Evolutionary conservation across 305 asterid species (phyloP), one percentile per base, ranked within the genome.

Genomic region (Coffea humblotiana): DNA sequence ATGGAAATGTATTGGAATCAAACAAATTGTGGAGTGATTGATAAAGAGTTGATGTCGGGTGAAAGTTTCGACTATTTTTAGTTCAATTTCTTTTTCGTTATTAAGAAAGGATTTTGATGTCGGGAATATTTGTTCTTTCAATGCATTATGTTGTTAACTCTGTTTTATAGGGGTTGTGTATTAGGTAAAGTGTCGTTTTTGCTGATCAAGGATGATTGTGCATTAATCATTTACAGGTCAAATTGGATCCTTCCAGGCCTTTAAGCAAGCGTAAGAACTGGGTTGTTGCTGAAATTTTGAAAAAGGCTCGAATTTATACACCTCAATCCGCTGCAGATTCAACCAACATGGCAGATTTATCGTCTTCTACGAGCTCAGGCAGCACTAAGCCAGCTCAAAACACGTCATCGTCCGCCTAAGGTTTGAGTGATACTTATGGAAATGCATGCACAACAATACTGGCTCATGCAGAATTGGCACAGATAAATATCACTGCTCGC

Each of bases 241-340:
- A 76, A 82, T 81, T 95, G 90, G 97, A 93, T 77, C 92, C 92
- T 49, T 93, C 98, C 74, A 90, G 97, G 84, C 99, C 98, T 63
- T 71, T 95, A 71, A 95, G 98, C 96, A 93, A 93, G 87, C 87
- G 83, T 27, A 92, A 95, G 85, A 77, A 81, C 45, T 95, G 99
- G 97, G 76, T 90, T 61, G 99, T 93, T 56, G 92, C 93, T 19
- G 98, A 95, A 63, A 92, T 92, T 74, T 90, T 95, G 87, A 93
- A 88, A 88, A 92, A 91, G 75, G 97, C 95, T 54, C 86, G 88
- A 80, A 88, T 92, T 54, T 95, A 91, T 58, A 79, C 79, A 21
- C 90, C 95, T 19, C 92, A 90, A 3, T 12, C 93, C 29, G 56
- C 74, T 15, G 77, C 21, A 75, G 19, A 77, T 19, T 71, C 78